Evolutionary conservation across 495 filamentous ascomycete species (phyloP).

Genomic region (Podospora australis): DNA sequence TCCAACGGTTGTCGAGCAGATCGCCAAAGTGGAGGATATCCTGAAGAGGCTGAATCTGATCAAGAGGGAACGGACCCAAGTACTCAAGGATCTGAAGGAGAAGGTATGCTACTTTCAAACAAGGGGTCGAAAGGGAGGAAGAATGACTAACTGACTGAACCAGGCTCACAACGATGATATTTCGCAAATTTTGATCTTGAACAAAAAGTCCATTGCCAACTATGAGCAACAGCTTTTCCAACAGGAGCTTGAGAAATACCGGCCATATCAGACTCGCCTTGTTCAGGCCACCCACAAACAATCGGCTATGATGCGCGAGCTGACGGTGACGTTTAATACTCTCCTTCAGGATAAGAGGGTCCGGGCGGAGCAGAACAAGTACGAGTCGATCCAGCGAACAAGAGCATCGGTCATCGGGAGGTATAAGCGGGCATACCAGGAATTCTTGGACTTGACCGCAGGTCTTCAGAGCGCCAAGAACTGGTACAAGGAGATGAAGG

Average conservation of each 20-base stretch:
- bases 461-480: conserved; percentile 79
- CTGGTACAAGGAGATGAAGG: conserved; percentile 93
- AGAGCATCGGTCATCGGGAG: conserved; percentile 72
- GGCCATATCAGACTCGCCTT: conserved; percentile 84
- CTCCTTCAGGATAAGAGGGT: conserved; percentile 93
- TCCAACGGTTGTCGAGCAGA: conserved; percentile 80
- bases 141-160: conserved; percentile 20
- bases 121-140: not conserved
- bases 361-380: conserved; percentile 86
- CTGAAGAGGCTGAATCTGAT: conserved; percentile 86
- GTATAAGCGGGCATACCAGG: conserved; percentile 88
- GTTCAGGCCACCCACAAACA: conserved; percentile 94
- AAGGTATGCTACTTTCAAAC: conserved; percentile 55
- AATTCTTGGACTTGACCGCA: conserved; percentile 83
- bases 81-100: conserved; percentile 93
- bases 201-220: conserved; percentile 88
- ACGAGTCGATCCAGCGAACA: conserved; percentile 80
- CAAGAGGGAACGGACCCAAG: conserved; percentile 82
- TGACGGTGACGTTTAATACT: conserved; percentile 79
- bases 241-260: conserved; percentile 90
- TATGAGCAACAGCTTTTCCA: conserved; percentile 89
- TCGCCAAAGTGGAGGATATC: conserved; percentile 81
- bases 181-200: conserved; percentile 90
- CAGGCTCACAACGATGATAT: conserved; percentile 96
- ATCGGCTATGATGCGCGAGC: conserved; percentile 85